phyloP scores from a whole-genome alignment of 2,329 filamentous ascomycete genomes.

The Cordyceps tenuipes region DNA sequence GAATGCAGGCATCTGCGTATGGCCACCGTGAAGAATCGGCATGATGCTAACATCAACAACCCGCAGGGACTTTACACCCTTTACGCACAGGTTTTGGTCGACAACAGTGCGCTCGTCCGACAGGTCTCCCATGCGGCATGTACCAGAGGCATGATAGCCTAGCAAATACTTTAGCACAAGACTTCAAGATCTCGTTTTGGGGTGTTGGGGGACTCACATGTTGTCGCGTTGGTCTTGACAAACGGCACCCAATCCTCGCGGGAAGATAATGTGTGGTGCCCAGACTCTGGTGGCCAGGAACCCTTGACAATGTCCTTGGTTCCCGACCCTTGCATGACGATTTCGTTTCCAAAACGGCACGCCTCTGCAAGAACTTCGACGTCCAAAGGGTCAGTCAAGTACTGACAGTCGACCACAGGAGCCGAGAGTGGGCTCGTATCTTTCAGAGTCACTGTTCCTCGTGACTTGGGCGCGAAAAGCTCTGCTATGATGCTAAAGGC shows the following conservation, averaged over 20 bases:
- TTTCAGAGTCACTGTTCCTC: constrained; percentile 45
- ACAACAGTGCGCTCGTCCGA: constrained; percentile 42
- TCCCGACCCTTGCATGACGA: constrained; percentile 47
- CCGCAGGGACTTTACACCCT: constrained; percentile 42
- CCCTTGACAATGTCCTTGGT: constrained; percentile 53
- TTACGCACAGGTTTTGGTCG: constrained; percentile 42
- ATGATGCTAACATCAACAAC: constrained; percentile 47
- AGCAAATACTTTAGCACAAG: neutral
- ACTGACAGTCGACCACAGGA: constrained; percentile 51
- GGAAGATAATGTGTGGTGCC: constrained; percentile 43
- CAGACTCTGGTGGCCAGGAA: constrained; percentile 45
- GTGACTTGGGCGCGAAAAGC: constrained; percentile 48
- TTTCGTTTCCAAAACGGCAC: constrained; percentile 50
- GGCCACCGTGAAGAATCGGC: constrained; percentile 39
- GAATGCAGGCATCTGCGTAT: constrained; percentile 50
- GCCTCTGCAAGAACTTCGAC: constrained; percentile 51
- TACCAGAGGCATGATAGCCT: constrained; percentile 50
- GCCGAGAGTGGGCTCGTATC: constrained; percentile 39
- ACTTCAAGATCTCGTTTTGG: neutral
- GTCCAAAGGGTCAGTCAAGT: constrained; percentile 49
- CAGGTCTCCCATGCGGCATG: constrained; percentile 46
- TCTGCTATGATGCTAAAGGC: constrained; percentile 51
- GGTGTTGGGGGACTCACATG: constrained; percentile 36
- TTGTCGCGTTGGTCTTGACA: constrained; percentile 51
- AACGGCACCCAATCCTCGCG: constrained; percentile 51